A percentile compares a stretch with the other conserved stretches of the same genome.
phyloP scores from a whole-genome alignment of 768 basidiomycete species.

The Suillus hirtellus region DNA sequence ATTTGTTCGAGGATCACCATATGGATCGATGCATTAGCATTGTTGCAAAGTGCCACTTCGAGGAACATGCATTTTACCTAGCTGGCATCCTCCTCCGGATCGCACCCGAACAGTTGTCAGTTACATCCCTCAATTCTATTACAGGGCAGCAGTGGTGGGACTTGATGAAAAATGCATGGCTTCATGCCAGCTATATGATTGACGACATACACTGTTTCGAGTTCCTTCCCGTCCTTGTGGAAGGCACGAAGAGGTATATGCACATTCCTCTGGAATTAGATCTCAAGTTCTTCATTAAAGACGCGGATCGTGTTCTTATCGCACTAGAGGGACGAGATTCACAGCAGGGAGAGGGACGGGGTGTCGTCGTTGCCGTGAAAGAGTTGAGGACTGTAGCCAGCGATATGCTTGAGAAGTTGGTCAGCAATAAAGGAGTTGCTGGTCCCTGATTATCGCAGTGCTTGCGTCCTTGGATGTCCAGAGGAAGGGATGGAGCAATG shows the following conservation, averaged over 20 bases:
- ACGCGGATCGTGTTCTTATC: not conserved
- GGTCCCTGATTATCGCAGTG: not conserved
- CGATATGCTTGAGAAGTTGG: not conserved
- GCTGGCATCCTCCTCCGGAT: not conserved
- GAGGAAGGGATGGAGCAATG: not conserved
- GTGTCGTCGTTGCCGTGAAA: not conserved
- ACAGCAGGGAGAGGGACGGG: not conserved
- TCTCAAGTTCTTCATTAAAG: not conserved
- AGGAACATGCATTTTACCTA: not conserved
- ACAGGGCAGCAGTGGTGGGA: not conserved
- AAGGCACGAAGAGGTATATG: not conserved
- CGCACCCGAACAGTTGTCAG: not conserved
- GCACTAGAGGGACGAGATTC: not conserved
- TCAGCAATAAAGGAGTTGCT: not conserved
- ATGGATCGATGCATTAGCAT: not conserved
- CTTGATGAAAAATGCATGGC: not conserved
- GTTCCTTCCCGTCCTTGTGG: not conserved
- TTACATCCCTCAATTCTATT: not conserved
- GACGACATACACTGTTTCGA: not conserved
- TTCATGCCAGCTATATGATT: fast-evolving
- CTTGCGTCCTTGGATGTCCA: not conserved
- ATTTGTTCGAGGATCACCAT: not conserved
- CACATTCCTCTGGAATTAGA: not conserved
- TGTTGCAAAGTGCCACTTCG: not conserved
- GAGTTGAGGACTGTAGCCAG: not conserved